phyloP scores from a whole-genome alignment of 225 moss, liverwort and hornwort species.

The Marchantia polymorpha region DNA sequence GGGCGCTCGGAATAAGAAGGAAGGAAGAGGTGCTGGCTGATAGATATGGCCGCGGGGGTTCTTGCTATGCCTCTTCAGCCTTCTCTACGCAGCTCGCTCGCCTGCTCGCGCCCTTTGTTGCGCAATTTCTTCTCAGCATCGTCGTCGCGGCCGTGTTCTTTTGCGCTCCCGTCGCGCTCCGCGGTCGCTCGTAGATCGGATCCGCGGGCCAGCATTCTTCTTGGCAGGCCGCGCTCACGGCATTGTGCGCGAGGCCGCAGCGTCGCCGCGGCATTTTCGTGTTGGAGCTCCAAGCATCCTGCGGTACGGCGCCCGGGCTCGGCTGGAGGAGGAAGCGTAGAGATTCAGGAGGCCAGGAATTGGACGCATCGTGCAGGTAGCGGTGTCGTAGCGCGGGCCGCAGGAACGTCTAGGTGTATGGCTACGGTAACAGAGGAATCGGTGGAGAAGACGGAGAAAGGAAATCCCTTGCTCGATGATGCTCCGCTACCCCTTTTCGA shows the following conservation, averaged over 20 bases:
- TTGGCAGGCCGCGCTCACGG: background rate
- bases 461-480: slow-evolving; percentile 44
- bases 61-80: slow-evolving; percentile 20
- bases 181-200: background rate
- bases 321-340: background rate
- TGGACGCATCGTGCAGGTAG: slow-evolving; percentile 2
- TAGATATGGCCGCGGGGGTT: slow-evolving; percentile 27
- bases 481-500: slow-evolving; percentile 43
- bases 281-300: background rate
- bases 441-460: slow-evolving; percentile 33
- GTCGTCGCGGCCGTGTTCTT: background rate
- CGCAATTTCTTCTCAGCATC: slow-evolving; percentile 2
- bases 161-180: background rate
- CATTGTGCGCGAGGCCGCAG: background rate
- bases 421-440: slow-evolving; percentile 42
- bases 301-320: background rate
- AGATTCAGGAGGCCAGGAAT: background rate
- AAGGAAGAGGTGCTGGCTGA: background rate
- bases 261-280: background rate
- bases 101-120: slow-evolving; percentile 12
- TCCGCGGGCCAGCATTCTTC: background rate
- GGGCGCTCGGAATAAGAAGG: background rate
- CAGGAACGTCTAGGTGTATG: slow-evolving; percentile 37
- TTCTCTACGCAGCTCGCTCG: background rate
- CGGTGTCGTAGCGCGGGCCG: background rate